Evolutionary conservation across 2,329 filamentous ascomycete genomes (phyloP).

Genomic region (Xylariaceae sp.): DNA sequence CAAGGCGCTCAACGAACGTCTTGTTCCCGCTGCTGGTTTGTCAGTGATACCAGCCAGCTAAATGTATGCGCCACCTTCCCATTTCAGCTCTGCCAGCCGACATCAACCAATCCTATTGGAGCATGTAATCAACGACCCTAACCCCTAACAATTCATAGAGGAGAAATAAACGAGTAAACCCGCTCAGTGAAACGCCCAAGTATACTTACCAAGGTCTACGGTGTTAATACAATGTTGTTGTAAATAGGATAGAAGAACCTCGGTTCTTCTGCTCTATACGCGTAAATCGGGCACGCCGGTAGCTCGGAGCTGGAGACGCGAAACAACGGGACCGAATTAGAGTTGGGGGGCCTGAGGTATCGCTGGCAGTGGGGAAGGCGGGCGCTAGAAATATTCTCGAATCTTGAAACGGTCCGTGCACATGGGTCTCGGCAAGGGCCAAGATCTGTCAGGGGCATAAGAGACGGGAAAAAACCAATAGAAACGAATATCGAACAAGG

Average conservation of each 20-base stretch:
- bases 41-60: no score
- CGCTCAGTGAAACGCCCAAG: constrained; percentile 12
- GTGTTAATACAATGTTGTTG: no score
- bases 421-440: neutral
- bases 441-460: no score
- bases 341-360: neutral
- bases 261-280: no score
- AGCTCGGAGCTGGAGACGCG: neutral
- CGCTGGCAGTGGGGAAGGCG: neutral
- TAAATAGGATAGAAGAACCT: no score
- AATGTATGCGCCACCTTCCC: constrained; percentile 16
- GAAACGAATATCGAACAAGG: constrained; percentile 10
- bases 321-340: neutral
- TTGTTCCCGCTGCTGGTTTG: no score
- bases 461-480: neutral
- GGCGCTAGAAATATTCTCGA: constrained; percentile 47
- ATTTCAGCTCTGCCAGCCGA: constrained; percentile 17
- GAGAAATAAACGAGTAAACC: constrained; percentile 5
- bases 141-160: constrained; percentile 15
- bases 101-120: constrained; percentile 8
- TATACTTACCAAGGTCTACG: no score
- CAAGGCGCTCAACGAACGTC: no score
- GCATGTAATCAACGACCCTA: constrained; percentile 10
- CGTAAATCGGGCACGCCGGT: constrained; percentile 20
- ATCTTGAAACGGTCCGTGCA: constrained; percentile 28